A percentile compares a stretch with the other conserved stretches of the same genome.
Conservation (phyloP, 208 protist species). For the Lotmaria passim region DNA sequence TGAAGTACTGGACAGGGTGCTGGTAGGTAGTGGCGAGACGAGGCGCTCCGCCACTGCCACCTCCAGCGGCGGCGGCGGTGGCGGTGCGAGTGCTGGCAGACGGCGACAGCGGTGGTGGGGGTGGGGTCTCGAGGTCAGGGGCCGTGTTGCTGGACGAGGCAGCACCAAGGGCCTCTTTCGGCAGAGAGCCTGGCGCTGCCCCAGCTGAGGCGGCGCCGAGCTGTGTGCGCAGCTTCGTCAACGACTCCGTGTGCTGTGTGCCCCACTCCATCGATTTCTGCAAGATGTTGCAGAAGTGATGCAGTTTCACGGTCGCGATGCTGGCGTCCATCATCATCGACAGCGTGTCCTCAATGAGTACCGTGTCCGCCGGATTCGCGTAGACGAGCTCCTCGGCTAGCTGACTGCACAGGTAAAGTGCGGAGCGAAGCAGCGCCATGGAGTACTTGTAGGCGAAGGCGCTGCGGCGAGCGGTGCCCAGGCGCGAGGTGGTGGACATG, state of each 20-base stretch:
- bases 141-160: background rate
- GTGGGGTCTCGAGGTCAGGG: background rate
- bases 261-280: constrained; percentile 24
- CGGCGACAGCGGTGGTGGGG: background rate
- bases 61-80: background rate
- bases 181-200: background rate
- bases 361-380: constrained; percentile 74
- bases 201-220: constrained; percentile 27
- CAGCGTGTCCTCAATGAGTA: constrained; percentile 85
- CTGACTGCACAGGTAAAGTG: constrained; percentile 72
- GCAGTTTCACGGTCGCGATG: constrained; percentile 80
- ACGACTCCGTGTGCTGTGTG: constrained; percentile 34
- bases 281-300: constrained; percentile 70
- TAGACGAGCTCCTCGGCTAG: constrained; percentile 64
- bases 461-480: constrained; percentile 29
- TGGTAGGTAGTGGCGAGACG: constrained; percentile 15
- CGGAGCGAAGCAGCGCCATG: constrained; percentile 72
- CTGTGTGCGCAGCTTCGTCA: constrained; percentile 52
- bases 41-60: background rate
- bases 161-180: background rate
- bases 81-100: background rate
- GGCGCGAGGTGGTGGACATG: background rate
- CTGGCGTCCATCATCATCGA: constrained; percentile 90
- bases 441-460: constrained; percentile 64
- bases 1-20: constrained; percentile 82